Base-by-base conservation (phyloP, 345 rosid genomes). In the Syzygium oleosum region DNA sequence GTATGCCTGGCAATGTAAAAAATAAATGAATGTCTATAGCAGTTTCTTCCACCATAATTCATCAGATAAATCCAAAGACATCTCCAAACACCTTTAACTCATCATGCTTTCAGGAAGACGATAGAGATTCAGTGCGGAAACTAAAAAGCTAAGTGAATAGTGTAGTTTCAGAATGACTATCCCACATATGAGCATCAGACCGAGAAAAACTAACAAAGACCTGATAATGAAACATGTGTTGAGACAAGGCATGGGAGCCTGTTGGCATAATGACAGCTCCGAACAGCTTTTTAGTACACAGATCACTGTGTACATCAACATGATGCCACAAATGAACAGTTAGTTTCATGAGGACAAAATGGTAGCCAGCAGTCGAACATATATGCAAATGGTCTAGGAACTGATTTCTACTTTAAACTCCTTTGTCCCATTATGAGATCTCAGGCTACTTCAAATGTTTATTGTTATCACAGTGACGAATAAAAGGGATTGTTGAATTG, bases 1-100 rank as follows among this genome's bases (percentile, higher is more conserved):
- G 88, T 96, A 96, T n/a, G 99, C 99, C 99, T 96, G 91, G 85
- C 86, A 87, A 89, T 43, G 61, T 61, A 56, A 83, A 85, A 85
- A 43, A 5, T 31, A 9, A 73, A 19, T 19, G 49, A 38, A 73
- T 38, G 83, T 73, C 49, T 38, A 19, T 34, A 73, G 49, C 49
- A 73, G 49, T 73, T 84, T 51, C 85, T 51, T 29, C 12, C 16
- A 1, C 27, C 59, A 52, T 52, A 51, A 52, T 84, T 86, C 25
- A 54, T 27, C 77, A 59, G 51, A 17, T 27, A 85, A 14, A 38
- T 41, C 51, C 78, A 25, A 23, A 17, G 46, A 27, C 38, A 58
- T 13, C 22, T 52, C 51, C 78, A 85, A 7, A 58, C 29, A 14
- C 51, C 59, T 86, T 27, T 49, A 29, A 52, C 49, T 51, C 12